Base-by-base conservation (phyloP, 306 rosid species). In the Quercus bicolor region DNA sequence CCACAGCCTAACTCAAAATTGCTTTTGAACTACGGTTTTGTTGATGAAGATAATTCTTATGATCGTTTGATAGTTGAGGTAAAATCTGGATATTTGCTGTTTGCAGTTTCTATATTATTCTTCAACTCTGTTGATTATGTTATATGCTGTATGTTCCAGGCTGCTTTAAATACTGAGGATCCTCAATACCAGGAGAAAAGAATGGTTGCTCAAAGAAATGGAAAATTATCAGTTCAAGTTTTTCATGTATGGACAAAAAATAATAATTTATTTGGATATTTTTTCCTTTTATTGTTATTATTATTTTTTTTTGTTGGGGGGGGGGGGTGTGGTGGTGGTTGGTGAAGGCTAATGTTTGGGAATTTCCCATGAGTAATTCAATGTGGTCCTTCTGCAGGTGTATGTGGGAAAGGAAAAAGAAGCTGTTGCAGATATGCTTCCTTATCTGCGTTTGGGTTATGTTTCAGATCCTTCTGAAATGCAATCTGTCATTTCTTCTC, bases 121-220 rank as follows among this genome's bases (percentile, higher is more conserved):
- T 72, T 77, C 75, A 70, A 73, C 43, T 81, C 75, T 24, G 53
- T 57, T 78, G 81, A 52, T 82, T 68, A 80, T 70, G 75, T 53
- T 24, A n/a, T 60, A 15, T 53, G 72, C 56, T 72, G 21, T 68
- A 15, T 78, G 74, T 81, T 78, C 9, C 87, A 95, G 99, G 99
- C 91, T 72, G 90, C 99, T 84, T 89, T 95, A 86, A 86, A 76
- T 84, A 95, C 98, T 0, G 98, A 93, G 77, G 99, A 95, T 90
- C 98, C 99, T 28, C 99, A 91, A 37, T 95, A 95, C 81, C 99
- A 95, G 82, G 98, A 93, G 75, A 95, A 95, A 83, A 91, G 99
- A 78, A 84, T 95, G 89, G 97, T 91, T 80, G 97, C 93, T 74
- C 99, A 95, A 85, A 90, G 97, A 79, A 95, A 95, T 85, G 92